These are phyloP conservation scores for Phylloporus arenicola DNA, from an alignment of 768 basidiomycete genomes.

Conservation along the genomic window DNA sequence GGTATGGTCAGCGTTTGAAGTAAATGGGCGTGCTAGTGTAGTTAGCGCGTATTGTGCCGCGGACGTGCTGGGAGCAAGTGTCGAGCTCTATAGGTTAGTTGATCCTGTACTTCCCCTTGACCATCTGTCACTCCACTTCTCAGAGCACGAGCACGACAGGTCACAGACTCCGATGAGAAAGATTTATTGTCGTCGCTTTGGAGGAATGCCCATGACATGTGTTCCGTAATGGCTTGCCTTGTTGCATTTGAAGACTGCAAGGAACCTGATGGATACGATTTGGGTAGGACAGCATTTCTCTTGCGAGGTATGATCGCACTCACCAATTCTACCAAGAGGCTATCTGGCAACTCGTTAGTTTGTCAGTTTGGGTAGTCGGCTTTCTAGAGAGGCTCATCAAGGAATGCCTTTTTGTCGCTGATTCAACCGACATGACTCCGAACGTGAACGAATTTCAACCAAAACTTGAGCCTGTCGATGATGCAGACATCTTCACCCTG, in stretches of 20 bases:
- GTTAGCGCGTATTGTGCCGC: slow-evolving; percentile 35
- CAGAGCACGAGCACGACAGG: slow-evolving; percentile 32
- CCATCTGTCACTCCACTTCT: slow-evolving; percentile 2
- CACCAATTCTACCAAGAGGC: slow-evolving; percentile 41
- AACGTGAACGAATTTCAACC: slow-evolving; percentile 9
- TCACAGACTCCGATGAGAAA: slow-evolving; percentile 32
- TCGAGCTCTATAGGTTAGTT: slow-evolving; percentile 34
- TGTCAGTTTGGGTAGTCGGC: slow-evolving; percentile 56
- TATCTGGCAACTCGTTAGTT: slow-evolving; percentile 64
- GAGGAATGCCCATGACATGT: slow-evolving; percentile 61
- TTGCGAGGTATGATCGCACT: slow-evolving; percentile 1
- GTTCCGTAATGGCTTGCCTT: slow-evolving; percentile 55
- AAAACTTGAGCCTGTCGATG: slow-evolving; percentile 28
- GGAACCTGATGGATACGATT: slow-evolving; percentile 56
- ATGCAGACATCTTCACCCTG: slow-evolving; percentile 16
- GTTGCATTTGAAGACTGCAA: slow-evolving; percentile 63
- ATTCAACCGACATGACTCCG: slow-evolving; percentile 16
- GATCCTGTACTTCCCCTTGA: neutral
- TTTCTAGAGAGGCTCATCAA: slow-evolving; percentile 62
- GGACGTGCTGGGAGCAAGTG: slow-evolving; percentile 48
- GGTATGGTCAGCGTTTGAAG: slow-evolving; percentile 43
- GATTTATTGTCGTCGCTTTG: slow-evolving; percentile 44
- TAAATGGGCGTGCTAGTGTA: slow-evolving; percentile 33
- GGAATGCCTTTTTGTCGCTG: slow-evolving; percentile 38
- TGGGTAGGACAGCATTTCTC: slow-evolving; percentile 38